These are phyloP conservation scores for Nemania sp. DNA, from an alignment of 2,329 filamentous ascomycete genomes.

Conservation along the genomic window DNA sequence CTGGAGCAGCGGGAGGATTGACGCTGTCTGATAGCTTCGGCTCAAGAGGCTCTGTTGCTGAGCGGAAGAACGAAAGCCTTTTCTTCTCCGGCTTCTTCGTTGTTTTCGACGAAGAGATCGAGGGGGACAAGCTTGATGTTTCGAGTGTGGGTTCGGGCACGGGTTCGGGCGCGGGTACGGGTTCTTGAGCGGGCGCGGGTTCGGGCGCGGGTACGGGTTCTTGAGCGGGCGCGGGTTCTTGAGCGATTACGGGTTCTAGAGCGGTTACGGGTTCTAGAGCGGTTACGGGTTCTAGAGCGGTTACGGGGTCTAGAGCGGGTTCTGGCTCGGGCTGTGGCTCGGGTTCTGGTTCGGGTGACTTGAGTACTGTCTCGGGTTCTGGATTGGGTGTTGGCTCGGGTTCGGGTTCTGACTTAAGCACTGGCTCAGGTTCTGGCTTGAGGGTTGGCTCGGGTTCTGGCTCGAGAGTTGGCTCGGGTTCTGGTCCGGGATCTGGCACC, in stretches of 20 bases:
- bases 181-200: background rate
- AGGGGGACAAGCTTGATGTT: background rate
- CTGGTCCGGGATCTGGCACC: background rate
- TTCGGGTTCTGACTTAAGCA: background rate
- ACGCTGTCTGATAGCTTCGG: background rate
- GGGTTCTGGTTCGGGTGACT: background rate
- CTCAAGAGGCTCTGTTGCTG: background rate
- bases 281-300: background rate
- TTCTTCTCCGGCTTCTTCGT: slow-evolving; percentile 7
- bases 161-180: background rate
- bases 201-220: background rate
- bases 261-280: background rate
- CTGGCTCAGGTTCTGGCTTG: background rate
- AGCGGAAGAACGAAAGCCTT: slow-evolving; percentile 13
- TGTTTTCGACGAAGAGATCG: background rate
- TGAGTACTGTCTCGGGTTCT: too few relatives aligned
- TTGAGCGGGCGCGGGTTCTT: background rate
- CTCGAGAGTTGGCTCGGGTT: background rate
- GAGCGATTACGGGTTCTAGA: too few relatives aligned
- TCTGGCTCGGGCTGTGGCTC: background rate
- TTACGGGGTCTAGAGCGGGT: too few relatives aligned
- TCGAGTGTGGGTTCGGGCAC: background rate
- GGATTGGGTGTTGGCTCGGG: too few relatives aligned
- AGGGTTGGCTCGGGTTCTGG: background rate
- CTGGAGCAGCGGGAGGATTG: background rate